phyloP scores from a whole-genome alignment of 2,329 filamentous ascomycete genomes.

The Gnomoniopsis smithogilvyi region DNA sequence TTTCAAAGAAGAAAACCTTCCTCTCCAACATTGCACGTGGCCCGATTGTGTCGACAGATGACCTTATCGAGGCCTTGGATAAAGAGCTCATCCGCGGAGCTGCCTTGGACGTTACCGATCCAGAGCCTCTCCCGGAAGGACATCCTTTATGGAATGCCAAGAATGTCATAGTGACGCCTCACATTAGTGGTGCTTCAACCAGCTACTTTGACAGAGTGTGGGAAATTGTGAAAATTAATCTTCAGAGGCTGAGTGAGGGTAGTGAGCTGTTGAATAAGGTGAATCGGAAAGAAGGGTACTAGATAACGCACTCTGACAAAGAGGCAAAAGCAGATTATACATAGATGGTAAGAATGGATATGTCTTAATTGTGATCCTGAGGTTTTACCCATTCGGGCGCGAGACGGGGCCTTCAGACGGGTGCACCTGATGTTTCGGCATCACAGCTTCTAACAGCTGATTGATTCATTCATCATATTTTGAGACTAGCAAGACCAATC shows the following conservation, averaged over 20 bases:
- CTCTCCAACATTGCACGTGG: slow-evolving; percentile 71
- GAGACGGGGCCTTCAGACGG: too few species aligned
- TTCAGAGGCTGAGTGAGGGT: slow-evolving; percentile 35
- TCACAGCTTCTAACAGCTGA: too few species aligned
- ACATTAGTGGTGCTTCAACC: slow-evolving; percentile 41
- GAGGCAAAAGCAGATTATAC: neutral
- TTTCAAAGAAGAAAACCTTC: slow-evolving; percentile 50
- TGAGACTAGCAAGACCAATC: too few species aligned
- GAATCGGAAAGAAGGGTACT: slow-evolving; percentile 32
- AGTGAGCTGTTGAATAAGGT: slow-evolving; percentile 38
- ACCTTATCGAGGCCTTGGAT: slow-evolving; percentile 59
- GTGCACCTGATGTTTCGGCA: too few species aligned
- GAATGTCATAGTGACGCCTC: slow-evolving; percentile 63
- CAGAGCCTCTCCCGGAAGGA: slow-evolving; percentile 68
- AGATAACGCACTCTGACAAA: neutral
- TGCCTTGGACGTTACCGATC: slow-evolving; percentile 75
- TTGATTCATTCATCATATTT: too few species aligned
- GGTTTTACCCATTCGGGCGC: too few species aligned
- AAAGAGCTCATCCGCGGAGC: slow-evolving; percentile 52
- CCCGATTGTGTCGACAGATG: slow-evolving; percentile 45
- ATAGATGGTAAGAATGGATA: neutral
- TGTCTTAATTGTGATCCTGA: neutral
- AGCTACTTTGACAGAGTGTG: slow-evolving; percentile 38
- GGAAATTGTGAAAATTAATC: slow-evolving; percentile 40
- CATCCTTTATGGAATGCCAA: slow-evolving; percentile 67